A percentile compares a stretch with the other conserved stretches of the same genome.
These are phyloP conservation scores for Alternaria gansuensis DNA, from an alignment of 2,329 filamentous ascomycete genomes.

Conservation along the genomic window DNA sequence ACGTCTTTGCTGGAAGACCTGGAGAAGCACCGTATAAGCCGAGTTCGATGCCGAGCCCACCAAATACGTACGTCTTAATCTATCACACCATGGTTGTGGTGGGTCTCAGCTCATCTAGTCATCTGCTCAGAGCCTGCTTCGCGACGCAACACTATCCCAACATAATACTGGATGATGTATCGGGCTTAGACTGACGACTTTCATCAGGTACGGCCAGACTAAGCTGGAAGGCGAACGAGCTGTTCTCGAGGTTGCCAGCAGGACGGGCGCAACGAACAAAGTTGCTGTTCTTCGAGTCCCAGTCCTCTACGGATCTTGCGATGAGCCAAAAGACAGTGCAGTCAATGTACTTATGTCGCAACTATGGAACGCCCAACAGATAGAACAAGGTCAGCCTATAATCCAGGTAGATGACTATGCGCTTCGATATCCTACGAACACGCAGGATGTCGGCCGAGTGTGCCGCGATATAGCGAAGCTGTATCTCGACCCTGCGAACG, in stretches of 20 bases:
- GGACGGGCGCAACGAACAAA: constrained; percentile 31
- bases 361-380: constrained; percentile 77
- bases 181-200: constrained; percentile 5
- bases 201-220: constrained; percentile 69
- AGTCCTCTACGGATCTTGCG: constrained; percentile 78
- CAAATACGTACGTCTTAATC: constrained; percentile 66
- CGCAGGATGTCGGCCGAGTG: constrained; percentile 83
- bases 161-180: background rate
- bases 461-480: constrained; percentile 76
- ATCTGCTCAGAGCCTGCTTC: background rate
- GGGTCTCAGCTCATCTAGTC: background rate
- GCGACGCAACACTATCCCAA: background rate
- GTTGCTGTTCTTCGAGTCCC: constrained; percentile 78
- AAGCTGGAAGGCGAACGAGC: constrained; percentile 76
- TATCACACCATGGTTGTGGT: background rate
- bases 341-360: constrained; percentile 82
- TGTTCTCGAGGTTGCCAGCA: constrained; percentile 67
- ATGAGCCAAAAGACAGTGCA: constrained; percentile 77
- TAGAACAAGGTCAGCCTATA: constrained; percentile 52
- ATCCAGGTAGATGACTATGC: constrained; percentile 89
- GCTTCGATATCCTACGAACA: constrained; percentile 85
- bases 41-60: constrained; percentile 69
- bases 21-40: constrained; percentile 86
- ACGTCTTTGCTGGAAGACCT: constrained; percentile 75
- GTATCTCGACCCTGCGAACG: constrained; percentile 59